Percentiles rank a stretch among this genome's conserved stretches.
Evolutionary conservation across 495 filamentous ascomycete genomes (phyloP).

Genomic region (Penicillium psychrofluorescens): DNA sequence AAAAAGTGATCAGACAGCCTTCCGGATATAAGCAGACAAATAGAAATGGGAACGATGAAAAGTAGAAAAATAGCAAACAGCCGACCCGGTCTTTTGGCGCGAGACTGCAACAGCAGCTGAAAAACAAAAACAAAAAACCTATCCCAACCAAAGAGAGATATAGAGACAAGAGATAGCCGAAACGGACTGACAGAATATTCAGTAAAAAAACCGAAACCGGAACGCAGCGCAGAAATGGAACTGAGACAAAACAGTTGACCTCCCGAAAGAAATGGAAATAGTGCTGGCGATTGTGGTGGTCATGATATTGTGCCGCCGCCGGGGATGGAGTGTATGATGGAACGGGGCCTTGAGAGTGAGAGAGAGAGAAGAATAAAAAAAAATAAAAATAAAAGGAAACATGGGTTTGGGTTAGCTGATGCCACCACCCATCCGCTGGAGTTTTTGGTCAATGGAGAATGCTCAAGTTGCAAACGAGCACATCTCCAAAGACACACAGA

Average conservation of each 20-base stretch:
- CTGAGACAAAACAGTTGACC: slow-evolving; percentile 16
- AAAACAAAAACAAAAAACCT: neutral
- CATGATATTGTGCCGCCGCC: slow-evolving; percentile 4
- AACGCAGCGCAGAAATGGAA: slow-evolving; percentile 4
- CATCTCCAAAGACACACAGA: neutral
- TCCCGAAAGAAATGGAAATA: slow-evolving; percentile 24
- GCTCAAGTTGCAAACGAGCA: neutral
- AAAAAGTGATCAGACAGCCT: slow-evolving; percentile 43
- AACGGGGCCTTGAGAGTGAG: neutral
- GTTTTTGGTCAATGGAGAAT: too few species aligned
- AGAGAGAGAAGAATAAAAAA: too few species aligned
- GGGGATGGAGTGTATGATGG: neutral
- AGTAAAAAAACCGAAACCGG: neutral
- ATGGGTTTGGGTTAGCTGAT: neutral
- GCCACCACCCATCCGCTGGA: too few species aligned
- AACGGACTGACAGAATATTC: too few species aligned
- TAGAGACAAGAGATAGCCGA: too few species aligned
- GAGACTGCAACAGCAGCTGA: neutral
- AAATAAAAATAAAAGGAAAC: neutral
- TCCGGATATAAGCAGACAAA: slow-evolving; percentile 23
- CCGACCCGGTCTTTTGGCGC: neutral
- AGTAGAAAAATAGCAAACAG: slow-evolving; percentile 17
- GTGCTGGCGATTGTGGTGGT: neutral
- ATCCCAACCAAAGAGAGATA: too few species aligned
- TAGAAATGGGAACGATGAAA: slow-evolving; percentile 18